Evolutionary conservation across 2,329 filamentous ascomycete species (phyloP).

Genomic region (Cladosporium sp.): DNA sequence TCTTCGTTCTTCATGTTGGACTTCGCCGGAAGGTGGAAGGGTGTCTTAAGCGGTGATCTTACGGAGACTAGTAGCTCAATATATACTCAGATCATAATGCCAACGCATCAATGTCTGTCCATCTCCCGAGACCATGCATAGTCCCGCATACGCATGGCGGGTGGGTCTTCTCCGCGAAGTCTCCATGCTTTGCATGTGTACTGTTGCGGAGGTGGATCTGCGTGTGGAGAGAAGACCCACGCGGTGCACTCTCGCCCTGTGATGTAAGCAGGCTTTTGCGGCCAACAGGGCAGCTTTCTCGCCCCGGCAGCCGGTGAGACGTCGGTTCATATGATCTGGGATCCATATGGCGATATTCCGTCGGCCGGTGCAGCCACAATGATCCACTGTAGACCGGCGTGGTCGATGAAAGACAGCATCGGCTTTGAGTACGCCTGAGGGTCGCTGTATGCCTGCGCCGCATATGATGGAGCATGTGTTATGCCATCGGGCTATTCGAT

Average conservation of each 20-base stretch:
- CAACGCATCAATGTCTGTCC: not conserved
- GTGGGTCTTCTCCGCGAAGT: slow-evolving; percentile 4
- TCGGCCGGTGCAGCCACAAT: not conserved
- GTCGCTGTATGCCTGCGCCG: not conserved
- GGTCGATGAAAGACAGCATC: not conserved
- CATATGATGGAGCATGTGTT: too few relatives aligned
- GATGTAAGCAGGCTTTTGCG: not conserved
- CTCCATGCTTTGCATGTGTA: not conserved
- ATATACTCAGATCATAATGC: too few relatives aligned
- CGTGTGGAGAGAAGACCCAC: not conserved
- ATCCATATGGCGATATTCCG: too few relatives aligned
- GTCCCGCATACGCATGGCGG: not conserved
- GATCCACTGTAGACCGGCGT: not conserved
- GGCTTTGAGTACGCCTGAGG: not conserved
- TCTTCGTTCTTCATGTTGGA: slow-evolving; percentile 24
- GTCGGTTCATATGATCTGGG: not conserved
- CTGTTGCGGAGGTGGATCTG: not conserved
- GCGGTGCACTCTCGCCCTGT: slow-evolving; percentile 1
- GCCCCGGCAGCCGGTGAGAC: not conserved
- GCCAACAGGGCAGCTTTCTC: not conserved
- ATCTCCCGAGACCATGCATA: not conserved
- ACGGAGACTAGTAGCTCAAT: too few relatives aligned
- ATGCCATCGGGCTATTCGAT: too few relatives aligned
- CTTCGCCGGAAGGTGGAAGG: too few relatives aligned
- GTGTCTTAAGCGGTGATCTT: too few relatives aligned